Percentiles rank a stretch among this genome's conserved stretches.
Evolutionary conservation across 2,329 filamentous ascomycete genomes (phyloP).

Genomic region (Gnomoniopsis smithogilvyi): DNA sequence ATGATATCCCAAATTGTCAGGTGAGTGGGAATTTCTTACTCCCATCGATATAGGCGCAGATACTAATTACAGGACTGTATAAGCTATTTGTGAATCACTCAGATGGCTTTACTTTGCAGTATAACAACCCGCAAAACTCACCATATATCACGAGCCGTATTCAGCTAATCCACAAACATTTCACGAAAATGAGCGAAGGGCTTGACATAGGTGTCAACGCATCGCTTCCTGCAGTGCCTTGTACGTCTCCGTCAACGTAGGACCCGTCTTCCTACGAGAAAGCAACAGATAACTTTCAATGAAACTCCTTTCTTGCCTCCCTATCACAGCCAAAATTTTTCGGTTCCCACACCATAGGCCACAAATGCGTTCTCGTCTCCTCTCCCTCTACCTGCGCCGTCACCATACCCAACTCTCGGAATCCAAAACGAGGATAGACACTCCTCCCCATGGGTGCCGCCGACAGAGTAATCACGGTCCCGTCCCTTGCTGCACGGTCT

Average conservation of each 20-base stretch:
- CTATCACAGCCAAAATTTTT: conserved; percentile 4
- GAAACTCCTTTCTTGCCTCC: not conserved
- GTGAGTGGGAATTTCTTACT: conserved; percentile 24
- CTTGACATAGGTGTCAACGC: conserved; percentile 29
- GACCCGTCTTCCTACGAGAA: not conserved
- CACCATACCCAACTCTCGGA: conserved; percentile 4
- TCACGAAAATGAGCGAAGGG: conserved; percentile 36
- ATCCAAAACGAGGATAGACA: conserved; percentile 10
- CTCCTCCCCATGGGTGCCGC: conserved; percentile 2
- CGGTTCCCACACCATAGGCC: conserved; percentile 10
- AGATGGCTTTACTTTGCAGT: conserved; percentile 44
- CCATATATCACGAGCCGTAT: conserved; percentile 34
- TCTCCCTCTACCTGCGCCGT: conserved; percentile 8
- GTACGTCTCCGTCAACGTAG: conserved; percentile 26
- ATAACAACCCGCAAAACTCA: conserved; percentile 40
- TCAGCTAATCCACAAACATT: conserved; percentile 40
- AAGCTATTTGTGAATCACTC: conserved; percentile 40
- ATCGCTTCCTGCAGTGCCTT: conserved; percentile 36
- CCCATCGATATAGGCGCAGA: not conserved
- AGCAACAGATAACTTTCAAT: not conserved
- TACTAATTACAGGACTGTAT: not conserved
- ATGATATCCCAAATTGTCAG: conserved; percentile 40
- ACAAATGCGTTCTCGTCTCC: conserved; percentile 2
- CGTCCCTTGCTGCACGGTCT: conserved; percentile 7
- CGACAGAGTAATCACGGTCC: not conserved